These are phyloP conservation scores for Globisporangium alternatum DNA, from an alignment of 352 stramenopile genomes.

Conservation along the genomic window DNA sequence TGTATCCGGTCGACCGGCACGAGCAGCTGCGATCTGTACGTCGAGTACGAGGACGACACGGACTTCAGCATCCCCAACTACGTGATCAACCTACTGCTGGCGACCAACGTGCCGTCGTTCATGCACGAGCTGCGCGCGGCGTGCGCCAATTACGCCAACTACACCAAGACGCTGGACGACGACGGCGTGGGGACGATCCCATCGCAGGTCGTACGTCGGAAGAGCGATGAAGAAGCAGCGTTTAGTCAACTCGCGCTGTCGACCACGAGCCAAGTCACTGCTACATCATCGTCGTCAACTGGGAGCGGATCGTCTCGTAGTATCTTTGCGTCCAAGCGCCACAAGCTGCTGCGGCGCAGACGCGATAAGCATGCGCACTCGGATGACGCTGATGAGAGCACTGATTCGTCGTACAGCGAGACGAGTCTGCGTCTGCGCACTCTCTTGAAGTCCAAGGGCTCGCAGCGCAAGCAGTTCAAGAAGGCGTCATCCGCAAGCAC, in stretches of 20 bases:
- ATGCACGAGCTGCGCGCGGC: conserved; percentile 53
- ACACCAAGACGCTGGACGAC: conserved; percentile 43
- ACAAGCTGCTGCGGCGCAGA: conserved; percentile 9
- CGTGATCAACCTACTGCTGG: conserved; percentile 53
- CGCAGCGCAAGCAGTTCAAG: conserved; percentile 20
- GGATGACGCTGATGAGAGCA: neutral
- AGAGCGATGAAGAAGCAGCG: conserved; percentile 9
- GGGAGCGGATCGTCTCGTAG: neutral
- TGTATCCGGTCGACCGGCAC: conserved; percentile 57
- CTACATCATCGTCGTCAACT: neutral
- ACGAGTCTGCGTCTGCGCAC: conserved; percentile 10
- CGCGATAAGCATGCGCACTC: neutral
- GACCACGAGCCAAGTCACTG: neutral
- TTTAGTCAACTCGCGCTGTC: neutral
- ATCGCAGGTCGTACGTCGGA: conserved; percentile 46
- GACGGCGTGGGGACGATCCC: conserved; percentile 37
- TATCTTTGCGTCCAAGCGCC: neutral
- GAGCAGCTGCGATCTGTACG: conserved; percentile 63
- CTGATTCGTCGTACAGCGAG: conserved; percentile 11
- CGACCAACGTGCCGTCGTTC: conserved; percentile 53
- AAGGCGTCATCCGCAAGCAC: conserved; percentile 25
- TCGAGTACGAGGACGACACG: conserved; percentile 80
- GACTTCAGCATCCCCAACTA: conserved; percentile 78
- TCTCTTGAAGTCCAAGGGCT: conserved; percentile 8
- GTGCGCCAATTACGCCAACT: conserved; percentile 54